Evolutionary conservation across 2,329 filamentous ascomycete genomes (phyloP).

Genomic region (Trichoderma semiorbis): DNA sequence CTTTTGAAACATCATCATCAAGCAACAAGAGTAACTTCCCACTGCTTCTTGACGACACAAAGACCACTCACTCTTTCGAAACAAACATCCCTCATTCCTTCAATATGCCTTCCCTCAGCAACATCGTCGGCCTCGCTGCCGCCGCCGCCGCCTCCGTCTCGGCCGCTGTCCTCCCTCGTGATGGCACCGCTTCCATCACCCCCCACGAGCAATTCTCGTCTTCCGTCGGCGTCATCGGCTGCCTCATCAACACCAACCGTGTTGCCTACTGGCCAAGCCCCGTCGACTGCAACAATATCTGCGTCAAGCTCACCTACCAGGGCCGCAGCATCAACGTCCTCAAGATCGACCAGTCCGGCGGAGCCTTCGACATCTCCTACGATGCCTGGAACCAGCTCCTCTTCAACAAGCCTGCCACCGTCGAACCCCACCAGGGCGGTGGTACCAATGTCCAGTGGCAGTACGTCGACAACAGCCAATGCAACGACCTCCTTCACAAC

Average conservation of each 20-base stretch:
- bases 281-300: conserved; percentile 54
- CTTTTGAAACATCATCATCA: neutral
- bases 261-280: conserved; percentile 57
- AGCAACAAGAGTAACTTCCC: neutral
- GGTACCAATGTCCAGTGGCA: conserved; percentile 50
- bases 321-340: conserved; percentile 55
- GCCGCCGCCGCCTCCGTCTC: conserved; percentile 26
- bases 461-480: conserved; percentile 45
- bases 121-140: conserved; percentile 30
- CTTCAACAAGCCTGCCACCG: conserved; percentile 46
- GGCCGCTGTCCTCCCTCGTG: conserved; percentile 28
- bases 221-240: conserved; percentile 56
- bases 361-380: conserved; percentile 58
- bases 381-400: conserved; percentile 59
- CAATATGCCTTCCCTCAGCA: conserved; percentile 27
- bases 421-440: conserved; percentile 46
- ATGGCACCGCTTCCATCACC: conserved; percentile 40
- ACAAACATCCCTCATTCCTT: conserved; percentile 22
- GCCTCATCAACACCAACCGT: conserved; percentile 59
- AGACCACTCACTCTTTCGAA: neutral
- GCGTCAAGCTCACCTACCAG: conserved; percentile 49
- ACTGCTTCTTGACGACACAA: neutral
- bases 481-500: conserved; percentile 47
- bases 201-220: conserved; percentile 56
- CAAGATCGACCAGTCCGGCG: conserved; percentile 53